Conservation (phyloP, 768 basidiomycete genomes). For the Lactifluus piperatus region DNA sequence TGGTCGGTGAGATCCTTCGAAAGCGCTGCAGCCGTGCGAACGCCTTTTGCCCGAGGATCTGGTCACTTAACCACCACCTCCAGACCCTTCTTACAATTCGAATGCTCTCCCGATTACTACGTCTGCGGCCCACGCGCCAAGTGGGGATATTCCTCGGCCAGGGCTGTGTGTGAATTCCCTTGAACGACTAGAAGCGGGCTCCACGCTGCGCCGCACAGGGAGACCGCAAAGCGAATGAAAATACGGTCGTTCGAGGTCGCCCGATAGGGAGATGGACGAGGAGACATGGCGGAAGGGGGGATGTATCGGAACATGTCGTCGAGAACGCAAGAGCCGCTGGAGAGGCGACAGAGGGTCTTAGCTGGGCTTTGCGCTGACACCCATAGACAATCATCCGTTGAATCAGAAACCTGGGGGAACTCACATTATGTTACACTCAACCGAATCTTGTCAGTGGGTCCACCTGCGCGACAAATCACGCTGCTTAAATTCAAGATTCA, state of each 20-base stretch:
- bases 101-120: neutral
- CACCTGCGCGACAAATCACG: constrained; percentile 52
- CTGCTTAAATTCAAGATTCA: constrained; percentile 56
- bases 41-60: neutral
- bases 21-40: neutral
- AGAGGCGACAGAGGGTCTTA: neutral
- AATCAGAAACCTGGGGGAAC: neutral
- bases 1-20: neutral
- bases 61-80: neutral
- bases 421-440: neutral
- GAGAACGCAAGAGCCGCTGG: neutral
- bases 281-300: neutral
- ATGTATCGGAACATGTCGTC: neutral
- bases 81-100: no score
- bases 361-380: neutral
- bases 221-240: no score
- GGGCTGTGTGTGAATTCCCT: neutral
- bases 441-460: no score
- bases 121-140: neutral
- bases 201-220: neutral
- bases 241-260: no score
- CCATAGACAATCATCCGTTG: neutral
- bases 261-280: no score
- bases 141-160: neutral
- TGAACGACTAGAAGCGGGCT: neutral